Base-by-base conservation (phyloP, 2,329 filamentous ascomycete species). In the Aspergillus aculeatinus region DNA sequence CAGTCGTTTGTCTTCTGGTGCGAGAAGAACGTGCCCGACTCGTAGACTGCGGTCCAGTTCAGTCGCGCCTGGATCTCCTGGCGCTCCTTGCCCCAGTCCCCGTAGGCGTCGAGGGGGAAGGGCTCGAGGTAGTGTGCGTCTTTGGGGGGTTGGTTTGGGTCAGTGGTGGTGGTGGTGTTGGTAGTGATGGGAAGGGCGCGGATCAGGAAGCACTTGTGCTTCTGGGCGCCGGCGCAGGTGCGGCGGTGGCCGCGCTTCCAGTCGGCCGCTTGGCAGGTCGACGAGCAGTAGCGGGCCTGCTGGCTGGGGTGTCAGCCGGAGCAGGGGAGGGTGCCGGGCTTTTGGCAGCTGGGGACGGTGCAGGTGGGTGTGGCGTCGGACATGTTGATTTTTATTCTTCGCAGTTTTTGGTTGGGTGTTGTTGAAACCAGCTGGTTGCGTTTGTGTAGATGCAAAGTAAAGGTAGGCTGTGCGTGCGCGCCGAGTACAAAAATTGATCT, bases 61-160 rank as follows among this genome's bases (percentile, higher is more conserved):
- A 60, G 19, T 16, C 51, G 57, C 7, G 14, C 5, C 19, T 48
- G 14, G 4, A 58, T n/a, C 35, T 61, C 59, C 4, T 5, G 19
- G 19, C 21, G 51, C 29, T 62, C 55, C 4, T 21, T 3, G 10
- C 6, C 31, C 58, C 55, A 60, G 48, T 60, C 29, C 14, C 55
- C 55, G 49, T 56, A 63, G 25, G 31, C 33, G 2, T n/a, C 12
- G 5, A 60, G 49, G 3, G 23, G 51, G 23, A 57, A 55, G 4
- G 61, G 61, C 16, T 63, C 51, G 23, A 62, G 58, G 33, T 58
- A 60, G 27, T 57, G 51, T 7, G 55, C 51, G 11, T 63, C 55
- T 23, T 48, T 48, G 27, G n/a, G 16, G 5, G 35, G 19, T 42
- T 42, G 14, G 5, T 47, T 5, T 2, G 33, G 11, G 14, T 14